A percentile compares a stretch with the other conserved stretches of the same genome.
Evolutionary conservation across 371 early-diverging fungal genomes (phyloP).

Genomic region (Catenaria anguillulae): DNA sequence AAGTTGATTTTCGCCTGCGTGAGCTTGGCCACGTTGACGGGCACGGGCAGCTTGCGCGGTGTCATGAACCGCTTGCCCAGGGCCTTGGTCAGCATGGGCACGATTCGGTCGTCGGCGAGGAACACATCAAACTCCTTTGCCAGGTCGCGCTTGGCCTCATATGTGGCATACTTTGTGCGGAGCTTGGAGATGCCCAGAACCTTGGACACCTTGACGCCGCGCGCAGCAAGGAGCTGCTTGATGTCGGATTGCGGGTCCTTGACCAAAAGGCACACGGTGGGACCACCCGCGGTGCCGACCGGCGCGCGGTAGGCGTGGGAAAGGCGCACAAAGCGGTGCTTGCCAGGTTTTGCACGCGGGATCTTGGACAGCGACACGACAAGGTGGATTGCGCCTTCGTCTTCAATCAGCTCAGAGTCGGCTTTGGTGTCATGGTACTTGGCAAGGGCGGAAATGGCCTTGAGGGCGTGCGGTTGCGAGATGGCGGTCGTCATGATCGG

Average conservation of each 20-base stretch:
- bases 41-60: conserved; percentile 37
- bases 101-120: conserved; percentile 63
- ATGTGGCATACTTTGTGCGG: conserved; percentile 49
- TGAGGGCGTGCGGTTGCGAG: background rate
- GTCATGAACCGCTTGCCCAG: conserved; percentile 58
- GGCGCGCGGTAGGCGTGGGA: background rate
- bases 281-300: background rate
- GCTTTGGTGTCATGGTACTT: background rate
- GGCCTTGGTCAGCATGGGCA: conserved; percentile 54
- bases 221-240: background rate
- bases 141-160: conserved; percentile 60
- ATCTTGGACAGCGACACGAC: conserved; percentile 54
- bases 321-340: conserved; percentile 26
- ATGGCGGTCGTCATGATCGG: too few relatives aligned
- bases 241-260: conserved; percentile 10
- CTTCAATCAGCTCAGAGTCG: conserved; percentile 16
- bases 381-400: conserved; percentile 49
- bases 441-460: background rate
- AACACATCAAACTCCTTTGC: conserved; percentile 63
- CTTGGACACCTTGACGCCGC: conserved; percentile 18
- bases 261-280: conserved; percentile 10
- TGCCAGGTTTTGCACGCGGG: conserved; percentile 41
- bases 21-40: conserved; percentile 48
- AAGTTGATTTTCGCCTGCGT: conserved; percentile 29
- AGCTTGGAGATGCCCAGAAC: conserved; percentile 69